Base-by-base conservation (phyloP, 2,329 filamentous ascomycete species). In the Ophiostoma himal-ulmi region DNA sequence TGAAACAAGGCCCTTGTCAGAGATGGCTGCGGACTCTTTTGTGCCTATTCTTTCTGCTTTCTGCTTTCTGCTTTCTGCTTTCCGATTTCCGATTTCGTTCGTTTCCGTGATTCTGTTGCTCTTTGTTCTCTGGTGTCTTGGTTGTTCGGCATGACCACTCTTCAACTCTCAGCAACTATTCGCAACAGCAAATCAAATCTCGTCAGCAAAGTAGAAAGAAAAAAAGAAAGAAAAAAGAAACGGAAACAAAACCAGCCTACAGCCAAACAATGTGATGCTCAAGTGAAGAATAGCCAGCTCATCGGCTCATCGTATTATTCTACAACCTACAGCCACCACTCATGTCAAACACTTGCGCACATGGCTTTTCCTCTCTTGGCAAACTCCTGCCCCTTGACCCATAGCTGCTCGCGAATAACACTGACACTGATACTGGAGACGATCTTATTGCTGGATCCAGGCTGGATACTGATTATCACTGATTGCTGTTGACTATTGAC, bases 261-360 rank as follows among this genome's bases (percentile, higher is more conserved):
- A 6, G 36, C 30, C 30, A 30, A 34, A 17, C 11, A 13, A 11
- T 20, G 17, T 20, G 44, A 48, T 48, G 37, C 37, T 3, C 1
- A 30, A 39, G 37, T 39, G 37, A 39, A 39, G 37, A 30, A 30
- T 30, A 2, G 30, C 30, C 30, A 30, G 30, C 30, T 30, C 30
- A 30, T 30, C 30, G 30, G 30, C 39, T 17, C 44, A 26, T 26
- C 52, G 52, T 57, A 20, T 20, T 48, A 48, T 48, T 48, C 44
- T 48, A 48, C 44, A 44, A 44, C 30, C 30, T 30, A 30, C 41
- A 48, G 20, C 20, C 44, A 48, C 52, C 52, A n/a, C 44, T 26
- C 57, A 62, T 14, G 22, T 62, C 57, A 62, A 62, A 62, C 57
- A 62, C 57, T 57, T 60, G 54, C 57, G 14, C 57, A 62, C 52